Evolutionary conservation across 148 eudicot species (phyloP).

Genomic region (Vaccinium vitisidaea): DNA sequence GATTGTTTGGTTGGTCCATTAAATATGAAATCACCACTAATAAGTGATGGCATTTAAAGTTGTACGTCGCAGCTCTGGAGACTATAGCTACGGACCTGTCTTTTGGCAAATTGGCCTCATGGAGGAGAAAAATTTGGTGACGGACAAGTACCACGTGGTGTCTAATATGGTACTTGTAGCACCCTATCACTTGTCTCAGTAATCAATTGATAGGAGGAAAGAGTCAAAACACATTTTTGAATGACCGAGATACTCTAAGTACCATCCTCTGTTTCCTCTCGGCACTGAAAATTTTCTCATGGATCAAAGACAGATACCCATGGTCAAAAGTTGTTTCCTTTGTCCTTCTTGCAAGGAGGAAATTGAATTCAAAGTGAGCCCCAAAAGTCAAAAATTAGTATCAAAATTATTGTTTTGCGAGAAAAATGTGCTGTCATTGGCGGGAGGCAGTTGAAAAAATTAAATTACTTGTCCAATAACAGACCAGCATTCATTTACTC

Average conservation of each 20-base stretch:
- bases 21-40: neutral
- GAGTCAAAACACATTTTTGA: too few species aligned
- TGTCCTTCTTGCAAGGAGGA: neutral
- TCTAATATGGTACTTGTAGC: too few species aligned
- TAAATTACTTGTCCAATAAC: conserved; percentile 1
- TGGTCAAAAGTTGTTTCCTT: too few species aligned
- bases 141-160: too few species aligned
- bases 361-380: neutral
- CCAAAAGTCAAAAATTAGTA: neutral
- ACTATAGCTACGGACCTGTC: neutral
- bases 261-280: too few species aligned
- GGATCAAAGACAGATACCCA: too few species aligned
- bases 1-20: neutral
- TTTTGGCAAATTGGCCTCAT: neutral
- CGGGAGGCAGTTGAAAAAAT: conserved; percentile 16
- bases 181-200: too few species aligned
- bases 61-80: neutral
- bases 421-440: neutral
- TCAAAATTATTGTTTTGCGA: neutral
- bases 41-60: neutral
- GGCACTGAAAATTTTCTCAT: too few species aligned
- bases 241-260: too few species aligned
- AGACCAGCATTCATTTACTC: neutral
- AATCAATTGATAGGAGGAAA: too few species aligned
- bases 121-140: too few species aligned